Percentiles rank a stretch among this genome's conserved stretches.
Evolutionary conservation across 805 yeast species (phyloP).

Genomic region (Danielia oregonensis): DNA sequence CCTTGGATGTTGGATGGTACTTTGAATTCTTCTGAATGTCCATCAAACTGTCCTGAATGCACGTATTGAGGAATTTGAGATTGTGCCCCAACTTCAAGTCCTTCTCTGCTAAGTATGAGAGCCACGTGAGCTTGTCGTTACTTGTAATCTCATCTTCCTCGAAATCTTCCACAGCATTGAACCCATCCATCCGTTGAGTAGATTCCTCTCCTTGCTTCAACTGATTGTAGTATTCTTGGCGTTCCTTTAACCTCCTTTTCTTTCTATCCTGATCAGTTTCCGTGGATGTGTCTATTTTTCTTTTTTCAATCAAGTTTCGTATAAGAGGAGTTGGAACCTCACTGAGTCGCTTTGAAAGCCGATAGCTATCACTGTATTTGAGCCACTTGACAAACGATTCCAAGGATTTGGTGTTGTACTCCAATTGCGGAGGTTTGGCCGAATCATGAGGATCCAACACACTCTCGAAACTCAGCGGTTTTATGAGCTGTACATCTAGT

Average conservation of each 20-base stretch:
- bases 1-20: slow-evolving; percentile 24
- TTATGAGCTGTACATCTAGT: slow-evolving; percentile 56
- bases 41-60: slow-evolving; percentile 24
- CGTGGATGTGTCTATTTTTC: slow-evolving; percentile 33
- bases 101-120: slow-evolving; percentile 34
- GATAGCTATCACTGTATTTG: slow-evolving; percentile 23
- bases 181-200: slow-evolving; percentile 7
- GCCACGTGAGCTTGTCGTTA: slow-evolving; percentile 32
- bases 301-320: slow-evolving; percentile 33
- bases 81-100: slow-evolving; percentile 36
- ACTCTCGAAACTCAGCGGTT: slow-evolving; percentile 43
- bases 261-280: slow-evolving; percentile 34
- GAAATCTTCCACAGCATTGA: slow-evolving; percentile 21
- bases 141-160: slow-evolving; percentile 21
- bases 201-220: slow-evolving; percentile 26
- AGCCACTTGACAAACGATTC: slow-evolving; percentile 39
- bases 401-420: slow-evolving; percentile 33
- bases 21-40: slow-evolving; percentile 25
- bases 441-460: slow-evolving; percentile 35
- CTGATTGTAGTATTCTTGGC: slow-evolving; percentile 39
- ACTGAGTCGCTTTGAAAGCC: slow-evolving; percentile 21
- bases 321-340: slow-evolving; percentile 29
- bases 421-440: slow-evolving; percentile 25
- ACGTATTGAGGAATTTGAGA: slow-evolving; percentile 30
- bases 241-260: slow-evolving; percentile 31